A percentile compares a stretch with the other conserved stretches of the same genome.
Conservation (phyloP, 768 basidiomycete genomes). For the Leccinellum albellum region DNA sequence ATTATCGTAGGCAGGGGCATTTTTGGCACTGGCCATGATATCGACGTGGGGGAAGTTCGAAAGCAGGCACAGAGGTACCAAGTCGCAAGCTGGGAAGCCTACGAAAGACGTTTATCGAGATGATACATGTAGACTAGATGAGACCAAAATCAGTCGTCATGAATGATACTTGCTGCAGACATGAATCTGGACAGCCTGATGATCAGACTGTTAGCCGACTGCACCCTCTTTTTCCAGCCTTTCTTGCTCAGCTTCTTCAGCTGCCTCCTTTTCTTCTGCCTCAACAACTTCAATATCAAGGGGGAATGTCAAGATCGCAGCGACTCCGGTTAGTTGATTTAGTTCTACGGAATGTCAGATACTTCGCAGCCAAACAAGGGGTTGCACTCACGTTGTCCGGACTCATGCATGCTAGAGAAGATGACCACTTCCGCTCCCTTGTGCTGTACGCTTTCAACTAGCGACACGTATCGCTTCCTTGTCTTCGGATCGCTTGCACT, state of each 20-base stretch:
- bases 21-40: constrained; percentile 59
- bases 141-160: neutral
- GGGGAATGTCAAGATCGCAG: constrained; percentile 94
- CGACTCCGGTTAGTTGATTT: constrained; percentile 93
- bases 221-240: constrained; percentile 9
- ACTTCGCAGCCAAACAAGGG: neutral
- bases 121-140: neutral
- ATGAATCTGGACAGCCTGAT: neutral
- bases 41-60: constrained; percentile 38
- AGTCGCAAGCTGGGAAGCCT: constrained; percentile 88
- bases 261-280: constrained; percentile 80
- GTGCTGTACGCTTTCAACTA: constrained; percentile 85
- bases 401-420: constrained; percentile 99
- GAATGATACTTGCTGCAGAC: neutral
- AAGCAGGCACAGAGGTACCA: constrained; percentile 81
- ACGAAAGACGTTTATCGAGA: constrained; percentile 50
- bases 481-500: constrained; percentile 78
- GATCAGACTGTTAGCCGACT: neutral
- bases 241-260: constrained; percentile 36
- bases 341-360: constrained; percentile 55
- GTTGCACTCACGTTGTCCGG: constrained; percentile 80
- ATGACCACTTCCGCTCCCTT: constrained; percentile 93
- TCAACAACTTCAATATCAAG: constrained; percentile 94
- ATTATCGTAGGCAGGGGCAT: constrained; percentile 98
- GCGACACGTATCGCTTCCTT: constrained; percentile 78